phyloP scores from a whole-genome alignment of 2,329 filamentous ascomycete species.

The Chlorencoelia australis region DNA sequence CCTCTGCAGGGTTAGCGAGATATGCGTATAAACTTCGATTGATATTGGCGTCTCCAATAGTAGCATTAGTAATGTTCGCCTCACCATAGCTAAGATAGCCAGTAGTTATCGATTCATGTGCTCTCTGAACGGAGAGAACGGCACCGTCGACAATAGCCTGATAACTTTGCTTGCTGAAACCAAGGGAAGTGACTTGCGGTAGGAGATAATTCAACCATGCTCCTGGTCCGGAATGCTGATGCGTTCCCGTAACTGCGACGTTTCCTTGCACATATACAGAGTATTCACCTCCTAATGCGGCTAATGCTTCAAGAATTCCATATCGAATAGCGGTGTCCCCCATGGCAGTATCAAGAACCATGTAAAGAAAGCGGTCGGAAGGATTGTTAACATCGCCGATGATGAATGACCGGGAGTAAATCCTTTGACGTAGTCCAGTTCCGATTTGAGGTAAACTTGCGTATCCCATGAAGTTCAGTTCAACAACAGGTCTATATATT shows the following conservation, averaged over 20 bases:
- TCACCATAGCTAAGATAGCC: conserved; percentile 63
- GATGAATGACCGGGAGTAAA: conserved; percentile 88
- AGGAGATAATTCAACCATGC: conserved; percentile 91
- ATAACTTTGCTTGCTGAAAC: conserved; percentile 78
- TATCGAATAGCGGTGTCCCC: conserved; percentile 82
- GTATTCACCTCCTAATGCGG: conserved; percentile 60
- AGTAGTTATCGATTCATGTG: conserved; percentile 56
- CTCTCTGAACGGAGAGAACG: conserved; percentile 67
- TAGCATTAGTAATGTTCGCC: conserved; percentile 53
- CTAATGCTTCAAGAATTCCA: conserved; percentile 71
- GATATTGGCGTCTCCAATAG: conserved; percentile 77
- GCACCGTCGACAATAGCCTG: conserved; percentile 84
- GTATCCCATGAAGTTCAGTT: conserved; percentile 87
- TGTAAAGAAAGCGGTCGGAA: conserved; percentile 67
- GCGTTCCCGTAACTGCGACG: conserved; percentile 81
- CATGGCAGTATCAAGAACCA: conserved; percentile 76
- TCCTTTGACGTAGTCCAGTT: conserved; percentile 72
- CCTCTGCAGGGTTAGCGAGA: conserved; percentile 68
- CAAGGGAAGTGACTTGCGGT: conserved; percentile 78
- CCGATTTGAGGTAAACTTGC: conserved; percentile 73
- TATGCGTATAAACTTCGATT: conserved; percentile 86
- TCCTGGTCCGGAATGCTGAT: conserved; percentile 82
- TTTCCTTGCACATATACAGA: conserved; percentile 68
- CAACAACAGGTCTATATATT: conserved; percentile 58
- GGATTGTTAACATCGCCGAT: conserved; percentile 59